Evolutionary conservation across 2,329 filamentous ascomycete genomes (phyloP).

Genomic region (Fusarium papillatum): DNA sequence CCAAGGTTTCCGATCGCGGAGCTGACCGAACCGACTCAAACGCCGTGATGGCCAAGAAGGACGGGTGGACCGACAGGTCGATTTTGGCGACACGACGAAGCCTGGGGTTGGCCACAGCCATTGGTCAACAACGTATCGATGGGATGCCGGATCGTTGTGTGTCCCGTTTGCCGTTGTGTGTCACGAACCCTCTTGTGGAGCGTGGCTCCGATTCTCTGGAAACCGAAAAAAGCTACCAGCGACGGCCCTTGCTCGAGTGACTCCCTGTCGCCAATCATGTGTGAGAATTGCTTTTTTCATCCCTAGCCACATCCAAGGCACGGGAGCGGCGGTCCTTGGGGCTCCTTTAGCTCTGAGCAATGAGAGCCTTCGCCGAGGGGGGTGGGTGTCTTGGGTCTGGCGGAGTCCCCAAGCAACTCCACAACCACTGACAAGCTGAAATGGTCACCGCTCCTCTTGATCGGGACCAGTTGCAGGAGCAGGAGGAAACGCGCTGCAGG

Average conservation of each 20-base stretch:
- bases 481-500: constrained; percentile 9
- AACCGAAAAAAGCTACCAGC: constrained; percentile 43
- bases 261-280: constrained; percentile 42
- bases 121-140: constrained; percentile 36
- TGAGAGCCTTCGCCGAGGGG: constrained; percentile 35
- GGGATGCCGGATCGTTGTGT: constrained; percentile 41
- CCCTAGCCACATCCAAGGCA: constrained; percentile 41
- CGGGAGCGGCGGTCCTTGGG: constrained; percentile 45
- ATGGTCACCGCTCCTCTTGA: constrained; percentile 33
- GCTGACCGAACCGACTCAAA: constrained; percentile 18
- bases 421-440: constrained; percentile 39
- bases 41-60: constrained; percentile 28
- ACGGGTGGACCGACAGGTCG: constrained; percentile 32
- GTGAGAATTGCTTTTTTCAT: constrained; percentile 15
- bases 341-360: constrained; percentile 34
- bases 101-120: constrained; percentile 28
- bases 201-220: constrained; percentile 50
- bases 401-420: constrained; percentile 29
- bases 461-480: constrained; percentile 7
- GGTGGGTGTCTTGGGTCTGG: constrained; percentile 34
- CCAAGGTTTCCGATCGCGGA: constrained; percentile 31
- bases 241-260: constrained; percentile 38
- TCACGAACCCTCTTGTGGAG: constrained; percentile 48
- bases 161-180: constrained; percentile 38
- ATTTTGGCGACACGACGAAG: constrained; percentile 23